Evolutionary conservation across 2,329 filamentous ascomycete species (phyloP).

Genomic region (Phaeosphaeriaceae sp.): DNA sequence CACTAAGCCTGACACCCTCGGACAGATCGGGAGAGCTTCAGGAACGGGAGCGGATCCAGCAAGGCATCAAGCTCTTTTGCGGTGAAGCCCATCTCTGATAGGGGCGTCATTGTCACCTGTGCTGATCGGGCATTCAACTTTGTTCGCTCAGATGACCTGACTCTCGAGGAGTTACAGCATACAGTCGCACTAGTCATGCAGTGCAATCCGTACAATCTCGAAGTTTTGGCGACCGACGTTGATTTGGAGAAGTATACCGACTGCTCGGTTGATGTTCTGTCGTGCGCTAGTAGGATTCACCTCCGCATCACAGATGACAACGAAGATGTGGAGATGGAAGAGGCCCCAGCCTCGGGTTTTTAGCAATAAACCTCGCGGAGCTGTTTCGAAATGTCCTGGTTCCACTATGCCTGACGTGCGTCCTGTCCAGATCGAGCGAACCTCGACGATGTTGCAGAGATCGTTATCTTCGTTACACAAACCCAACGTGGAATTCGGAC

Average conservation of each 20-base stretch:
- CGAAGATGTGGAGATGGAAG: slow-evolving; percentile 1
- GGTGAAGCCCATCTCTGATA: background rate
- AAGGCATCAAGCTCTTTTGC: background rate
- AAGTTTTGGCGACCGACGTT: background rate
- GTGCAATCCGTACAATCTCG: background rate
- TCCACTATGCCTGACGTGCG: background rate
- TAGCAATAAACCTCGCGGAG: background rate
- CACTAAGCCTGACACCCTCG: background rate
- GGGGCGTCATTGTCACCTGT: background rate
- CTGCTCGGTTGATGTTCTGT: background rate
- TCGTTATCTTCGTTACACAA: background rate
- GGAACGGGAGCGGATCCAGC: background rate
- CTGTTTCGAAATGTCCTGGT: background rate
- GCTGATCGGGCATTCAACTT: background rate
- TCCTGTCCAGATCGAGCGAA: background rate
- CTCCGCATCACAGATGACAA: background rate
- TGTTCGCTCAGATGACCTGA: background rate
- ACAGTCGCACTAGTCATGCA: slow-evolving; percentile 1
- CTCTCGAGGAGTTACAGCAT: background rate
- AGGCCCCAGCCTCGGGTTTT: background rate
- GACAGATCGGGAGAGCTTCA: background rate
- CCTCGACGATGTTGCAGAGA: background rate
- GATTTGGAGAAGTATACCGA: background rate
- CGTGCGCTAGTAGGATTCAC: background rate
- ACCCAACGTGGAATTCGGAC: background rate